These are phyloP conservation scores for Lipomyces sp. DNA, from an alignment of 805 yeast species.

Conservation along the genomic window DNA sequence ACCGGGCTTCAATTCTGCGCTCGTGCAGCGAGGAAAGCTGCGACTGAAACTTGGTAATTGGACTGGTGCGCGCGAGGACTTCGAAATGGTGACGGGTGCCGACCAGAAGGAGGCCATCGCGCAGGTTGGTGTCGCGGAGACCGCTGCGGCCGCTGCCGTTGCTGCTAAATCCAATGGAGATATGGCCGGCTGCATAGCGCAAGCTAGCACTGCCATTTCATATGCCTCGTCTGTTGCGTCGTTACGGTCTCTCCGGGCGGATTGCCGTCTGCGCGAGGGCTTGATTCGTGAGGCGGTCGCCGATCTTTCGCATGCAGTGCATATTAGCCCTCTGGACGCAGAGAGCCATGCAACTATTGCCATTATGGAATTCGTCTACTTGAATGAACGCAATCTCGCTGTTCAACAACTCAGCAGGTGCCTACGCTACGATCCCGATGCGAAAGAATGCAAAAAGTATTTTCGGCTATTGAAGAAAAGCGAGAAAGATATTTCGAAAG, in stretches of 20 bases:
- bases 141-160: conserved; percentile 22
- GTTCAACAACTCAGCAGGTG: conserved; percentile 59
- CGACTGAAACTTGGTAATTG: conserved; percentile 36
- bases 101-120: conserved; percentile 24
- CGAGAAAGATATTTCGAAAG: conserved; percentile 22
- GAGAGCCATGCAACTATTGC: conserved; percentile 35
- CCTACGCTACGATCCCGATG: conserved; percentile 73
- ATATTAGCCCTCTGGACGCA: conserved; percentile 31
- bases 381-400: conserved; percentile 52
- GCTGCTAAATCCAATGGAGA: conserved; percentile 19
- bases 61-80: conserved; percentile 26
- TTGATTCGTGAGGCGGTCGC: conserved; percentile 37
- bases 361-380: conserved; percentile 48
- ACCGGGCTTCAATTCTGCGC: conserved; percentile 39
- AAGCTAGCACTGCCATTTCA: conserved; percentile 33
- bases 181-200: conserved; percentile 31
- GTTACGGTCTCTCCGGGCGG: conserved; percentile 36
- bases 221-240: conserved; percentile 33
- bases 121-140: conserved; percentile 22
- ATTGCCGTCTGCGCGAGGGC: conserved; percentile 36
- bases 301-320: conserved; percentile 37
- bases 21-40: conserved; percentile 37
- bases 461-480: conserved; percentile 28
- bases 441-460: conserved; percentile 50
- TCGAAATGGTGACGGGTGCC: conserved; percentile 30